Percentiles rank a stretch among this genome's conserved stretches.
Evolutionary conservation across 148 eudicot genomes (phyloP).

Genomic region (Diospyros kaki): DNA sequence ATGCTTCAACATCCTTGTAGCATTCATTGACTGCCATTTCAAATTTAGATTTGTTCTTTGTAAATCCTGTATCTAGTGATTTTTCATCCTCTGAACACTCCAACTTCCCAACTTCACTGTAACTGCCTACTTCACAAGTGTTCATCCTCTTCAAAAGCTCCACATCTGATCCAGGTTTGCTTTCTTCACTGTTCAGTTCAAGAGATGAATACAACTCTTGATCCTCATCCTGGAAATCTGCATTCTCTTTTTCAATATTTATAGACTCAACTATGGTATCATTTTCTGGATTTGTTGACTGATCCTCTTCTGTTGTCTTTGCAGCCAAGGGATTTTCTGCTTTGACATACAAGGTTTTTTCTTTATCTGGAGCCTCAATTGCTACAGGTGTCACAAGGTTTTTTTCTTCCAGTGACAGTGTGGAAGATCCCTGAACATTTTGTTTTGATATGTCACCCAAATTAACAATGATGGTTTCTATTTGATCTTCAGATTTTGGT

Average conservation of each 20-base stretch:
- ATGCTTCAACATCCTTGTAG: not conserved
- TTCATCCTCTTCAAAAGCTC: not conserved
- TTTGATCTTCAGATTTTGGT: too few species aligned
- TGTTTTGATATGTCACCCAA: constrained; percentile 5
- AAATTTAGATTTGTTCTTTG: constrained; percentile 7
- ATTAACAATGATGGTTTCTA: too few species aligned
- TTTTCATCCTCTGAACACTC: constrained; percentile 8
- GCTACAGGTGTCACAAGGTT: not conserved
- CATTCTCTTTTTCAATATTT: not conserved
- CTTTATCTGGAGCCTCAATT: constrained; percentile 11
- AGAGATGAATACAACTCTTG: not conserved
- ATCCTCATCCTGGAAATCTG: not conserved
- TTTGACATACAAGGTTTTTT: not conserved
- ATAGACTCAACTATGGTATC: not conserved
- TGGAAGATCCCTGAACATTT: not conserved
- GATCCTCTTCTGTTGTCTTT: constrained; percentile 6
- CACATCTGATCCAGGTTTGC: constrained; percentile 1
- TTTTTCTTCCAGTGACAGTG: constrained; percentile 10
- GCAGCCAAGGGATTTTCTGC: constrained; percentile 7
- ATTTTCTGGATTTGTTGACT: not conserved
- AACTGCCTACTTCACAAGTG: not conserved
- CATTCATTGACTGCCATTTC: constrained; percentile 4
- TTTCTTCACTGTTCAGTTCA: constrained; percentile 2
- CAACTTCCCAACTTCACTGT: constrained; percentile 1
- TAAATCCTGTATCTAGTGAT: not conserved